Evolutionary conservation across 805 yeast genomes (phyloP).

Genomic region (Candida parachauliodes): DNA sequence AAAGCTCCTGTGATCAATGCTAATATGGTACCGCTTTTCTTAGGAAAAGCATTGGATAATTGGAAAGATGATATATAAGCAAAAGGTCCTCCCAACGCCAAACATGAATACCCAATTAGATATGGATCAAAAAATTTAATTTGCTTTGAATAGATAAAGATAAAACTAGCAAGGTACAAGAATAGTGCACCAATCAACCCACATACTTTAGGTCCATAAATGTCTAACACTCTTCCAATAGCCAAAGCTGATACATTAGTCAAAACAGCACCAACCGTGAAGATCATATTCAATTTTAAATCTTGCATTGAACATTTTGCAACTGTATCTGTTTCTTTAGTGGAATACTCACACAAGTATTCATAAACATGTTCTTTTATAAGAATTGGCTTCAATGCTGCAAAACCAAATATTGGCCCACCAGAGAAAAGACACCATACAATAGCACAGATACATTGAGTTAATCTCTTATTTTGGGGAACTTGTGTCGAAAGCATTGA

Average conservation of each 20-base stretch:
- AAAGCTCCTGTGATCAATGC: conserved; percentile 58
- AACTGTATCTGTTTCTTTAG: conserved; percentile 14
- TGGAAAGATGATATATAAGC: conserved; percentile 55
- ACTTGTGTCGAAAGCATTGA: conserved; percentile 10
- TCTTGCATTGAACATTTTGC: conserved; percentile 52
- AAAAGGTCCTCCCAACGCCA: conserved; percentile 61
- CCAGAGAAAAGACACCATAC: conserved; percentile 54
- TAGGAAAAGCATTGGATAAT: conserved; percentile 54
- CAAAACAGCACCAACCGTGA: conserved; percentile 54
- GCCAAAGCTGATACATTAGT: conserved; percentile 52
- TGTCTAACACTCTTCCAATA: conserved; percentile 48
- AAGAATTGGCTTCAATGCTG: conserved; percentile 53
- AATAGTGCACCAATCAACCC: conserved; percentile 50
- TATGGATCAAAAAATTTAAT: conserved; percentile 44
- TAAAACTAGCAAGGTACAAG: conserved; percentile 42
- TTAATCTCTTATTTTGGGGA: conserved; percentile 12
- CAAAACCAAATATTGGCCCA: conserved; percentile 59
- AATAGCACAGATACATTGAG: conserved; percentile 49
- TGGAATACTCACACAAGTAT: conserved; percentile 25
- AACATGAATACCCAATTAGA: conserved; percentile 45
- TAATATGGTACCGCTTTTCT: conserved; percentile 47
- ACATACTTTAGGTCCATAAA: conserved; percentile 50
- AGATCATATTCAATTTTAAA: conserved; percentile 54
- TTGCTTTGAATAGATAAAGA: conserved; percentile 41
- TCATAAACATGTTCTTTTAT: conserved; percentile 48